Evolutionary conservation across 2,329 filamentous ascomycete species (phyloP).

Genomic region (Verticillium dahliae): DNA sequence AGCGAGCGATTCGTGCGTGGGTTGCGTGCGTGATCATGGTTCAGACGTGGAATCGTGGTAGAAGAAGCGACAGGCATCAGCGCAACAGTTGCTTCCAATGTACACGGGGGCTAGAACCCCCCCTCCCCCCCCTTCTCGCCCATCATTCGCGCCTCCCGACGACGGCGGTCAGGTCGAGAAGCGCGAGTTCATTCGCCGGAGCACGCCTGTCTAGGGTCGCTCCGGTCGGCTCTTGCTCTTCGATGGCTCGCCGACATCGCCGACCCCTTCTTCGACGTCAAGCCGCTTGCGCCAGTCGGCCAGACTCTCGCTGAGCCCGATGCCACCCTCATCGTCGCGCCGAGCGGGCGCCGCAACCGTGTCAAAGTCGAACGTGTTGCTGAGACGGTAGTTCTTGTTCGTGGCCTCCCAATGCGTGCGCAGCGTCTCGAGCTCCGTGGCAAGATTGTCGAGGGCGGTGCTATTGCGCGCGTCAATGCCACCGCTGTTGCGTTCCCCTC

Average conservation of each 20-base stretch:
- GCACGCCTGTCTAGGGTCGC: conserved; percentile 13
- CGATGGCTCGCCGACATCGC: conserved; percentile 4
- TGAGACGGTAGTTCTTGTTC: conserved; percentile 89
- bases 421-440: conserved; percentile 84
- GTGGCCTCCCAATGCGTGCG: conserved; percentile 92
- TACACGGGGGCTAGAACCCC: conserved; percentile 1
- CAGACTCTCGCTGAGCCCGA: conserved; percentile 62
- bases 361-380: conserved; percentile 85
- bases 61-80: conserved; percentile 7
- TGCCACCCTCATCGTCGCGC: conserved; percentile 35
- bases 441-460: conserved; percentile 78
- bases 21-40: conserved; percentile 11
- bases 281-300: conserved; percentile 76
- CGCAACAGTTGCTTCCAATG: conserved; percentile 4
- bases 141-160: not conserved
- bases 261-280: conserved; percentile 42
- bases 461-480: conserved; percentile 45
- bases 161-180: conserved; percentile 7
- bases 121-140: conserved; percentile 6
- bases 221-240: conserved; percentile 12
- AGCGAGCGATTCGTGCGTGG: conserved; percentile 2
- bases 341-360: conserved; percentile 18
- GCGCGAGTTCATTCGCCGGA: conserved; percentile 13
- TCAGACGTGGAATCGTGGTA: conserved; percentile 11
- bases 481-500: conserved; percentile 15